A percentile compares a stretch with the other conserved stretches of the same genome.
Evolutionary conservation across 208 protist species (phyloP).

Genomic region (Leishmania tarentolae): DNA sequence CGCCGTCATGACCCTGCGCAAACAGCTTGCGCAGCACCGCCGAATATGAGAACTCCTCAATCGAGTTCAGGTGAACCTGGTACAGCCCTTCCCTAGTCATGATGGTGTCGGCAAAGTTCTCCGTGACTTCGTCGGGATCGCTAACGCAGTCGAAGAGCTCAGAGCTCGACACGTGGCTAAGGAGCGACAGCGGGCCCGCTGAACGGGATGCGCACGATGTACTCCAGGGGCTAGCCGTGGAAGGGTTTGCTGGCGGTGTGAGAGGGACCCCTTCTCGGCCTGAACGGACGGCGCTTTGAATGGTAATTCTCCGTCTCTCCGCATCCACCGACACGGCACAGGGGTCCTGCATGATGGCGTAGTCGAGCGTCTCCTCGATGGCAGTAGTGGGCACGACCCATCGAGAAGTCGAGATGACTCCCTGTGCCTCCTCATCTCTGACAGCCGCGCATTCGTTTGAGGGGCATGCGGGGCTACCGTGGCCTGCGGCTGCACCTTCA

Average conservation of each 20-base stretch:
- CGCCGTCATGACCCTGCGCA: not conserved
- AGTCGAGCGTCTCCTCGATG: slow-evolving; percentile 31
- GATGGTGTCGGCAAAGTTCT: not conserved
- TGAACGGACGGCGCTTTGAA: slow-evolving; percentile 7
- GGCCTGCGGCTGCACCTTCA: not conserved
- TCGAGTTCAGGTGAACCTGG: slow-evolving; percentile 6
- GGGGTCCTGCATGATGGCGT: slow-evolving; percentile 17
- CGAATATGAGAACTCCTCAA: slow-evolving; percentile 34
- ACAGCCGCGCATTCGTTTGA: no score
- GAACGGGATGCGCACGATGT: slow-evolving; percentile 8
- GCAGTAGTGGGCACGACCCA: not conserved
- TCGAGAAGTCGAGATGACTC: not conserved
- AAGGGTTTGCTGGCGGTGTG: not conserved
- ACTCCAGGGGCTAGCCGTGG: slow-evolving; percentile 9
- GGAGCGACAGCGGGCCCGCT: not conserved
- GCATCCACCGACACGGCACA: slow-evolving; percentile 23
- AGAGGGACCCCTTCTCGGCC: not conserved
- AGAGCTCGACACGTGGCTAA: slow-evolving; percentile 14
- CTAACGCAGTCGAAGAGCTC: slow-evolving; percentile 29
- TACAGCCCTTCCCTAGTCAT: slow-evolving; percentile 19
- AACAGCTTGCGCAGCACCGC: slow-evolving; percentile 12
- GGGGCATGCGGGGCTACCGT: not conserved
- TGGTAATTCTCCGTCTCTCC: slow-evolving; percentile 5
- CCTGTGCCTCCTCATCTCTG: no score
- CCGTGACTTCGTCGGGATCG: not conserved